Conservation (phyloP, 345 rosid genomes). For the Fremontodendron californicum region DNA sequence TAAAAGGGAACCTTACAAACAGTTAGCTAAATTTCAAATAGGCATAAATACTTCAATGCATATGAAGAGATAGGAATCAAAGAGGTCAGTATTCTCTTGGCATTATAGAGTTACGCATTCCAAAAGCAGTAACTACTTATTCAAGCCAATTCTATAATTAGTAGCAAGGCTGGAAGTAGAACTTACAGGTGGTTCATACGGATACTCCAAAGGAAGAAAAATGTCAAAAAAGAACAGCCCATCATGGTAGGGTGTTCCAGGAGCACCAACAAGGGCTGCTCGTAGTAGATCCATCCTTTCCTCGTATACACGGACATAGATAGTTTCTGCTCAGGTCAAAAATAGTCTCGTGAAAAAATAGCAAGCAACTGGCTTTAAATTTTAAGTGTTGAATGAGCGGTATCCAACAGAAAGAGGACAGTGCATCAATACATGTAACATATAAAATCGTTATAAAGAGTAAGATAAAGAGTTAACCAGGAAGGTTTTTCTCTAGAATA, state of each 20-base stretch:
- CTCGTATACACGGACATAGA: conserved; percentile 73
- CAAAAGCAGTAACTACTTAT: background rate
- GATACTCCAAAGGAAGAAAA: conserved; percentile 77
- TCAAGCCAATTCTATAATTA: conserved; percentile 7
- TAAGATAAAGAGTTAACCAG: conserved; percentile 50
- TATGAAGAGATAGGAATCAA: background rate
- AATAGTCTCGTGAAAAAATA: background rate
- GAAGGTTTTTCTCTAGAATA: conserved; percentile 65
- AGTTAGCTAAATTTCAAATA: background rate
- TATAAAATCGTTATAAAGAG: background rate
- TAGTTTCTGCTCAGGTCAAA: conserved; percentile 51
- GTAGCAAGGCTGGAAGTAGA: conserved; percentile 9
- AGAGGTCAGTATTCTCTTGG: background rate
- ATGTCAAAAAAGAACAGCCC: conserved; percentile 95
- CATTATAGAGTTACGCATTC: background rate
- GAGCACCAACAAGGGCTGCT: conserved; percentile 78
- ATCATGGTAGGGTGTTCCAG: conserved; percentile 89
- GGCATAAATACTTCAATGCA: background rate
- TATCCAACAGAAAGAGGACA: background rate
- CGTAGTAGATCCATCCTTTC: conserved; percentile 85
- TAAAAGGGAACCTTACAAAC: background rate
- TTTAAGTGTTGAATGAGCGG: background rate
- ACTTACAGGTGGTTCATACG: conserved; percentile 88
- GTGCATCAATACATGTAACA: background rate
- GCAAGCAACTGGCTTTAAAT: background rate